phyloP scores from a whole-genome alignment of 768 basidiomycete genomes.

The Hygrophorus russula region DNA sequence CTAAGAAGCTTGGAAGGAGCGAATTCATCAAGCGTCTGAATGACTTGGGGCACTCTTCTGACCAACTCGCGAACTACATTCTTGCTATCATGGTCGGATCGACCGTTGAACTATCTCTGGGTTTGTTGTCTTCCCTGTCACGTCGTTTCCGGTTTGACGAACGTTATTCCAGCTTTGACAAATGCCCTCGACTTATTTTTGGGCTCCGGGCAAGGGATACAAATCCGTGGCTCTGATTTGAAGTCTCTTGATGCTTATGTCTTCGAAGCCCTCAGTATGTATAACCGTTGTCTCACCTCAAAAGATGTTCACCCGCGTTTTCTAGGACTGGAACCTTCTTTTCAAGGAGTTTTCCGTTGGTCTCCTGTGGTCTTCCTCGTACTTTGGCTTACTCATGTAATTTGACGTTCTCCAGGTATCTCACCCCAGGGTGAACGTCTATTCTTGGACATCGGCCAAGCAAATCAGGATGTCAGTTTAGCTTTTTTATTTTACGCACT shows the following conservation, averaged over 20 bases:
- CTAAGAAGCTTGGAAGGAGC: constrained; percentile 34
- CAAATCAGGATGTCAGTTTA: constrained; percentile 44
- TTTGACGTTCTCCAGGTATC: constrained; percentile 28
- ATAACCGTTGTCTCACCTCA: not conserved
- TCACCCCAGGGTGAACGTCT: constrained; percentile 38
- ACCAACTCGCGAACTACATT: constrained; percentile 57
- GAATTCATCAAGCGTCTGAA: constrained; percentile 48
- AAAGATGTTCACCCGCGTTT: constrained; percentile 4
- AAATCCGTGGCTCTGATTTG: constrained; percentile 26
- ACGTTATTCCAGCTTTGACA: constrained; percentile 35
- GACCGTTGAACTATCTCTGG: constrained; percentile 59
- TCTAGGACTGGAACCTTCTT: constrained; percentile 61
- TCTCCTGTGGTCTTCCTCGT: constrained; percentile 4
- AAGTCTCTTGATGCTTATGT: constrained; percentile 42
- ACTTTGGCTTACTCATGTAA: not conserved
- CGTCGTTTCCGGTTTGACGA: constrained; percentile 1
- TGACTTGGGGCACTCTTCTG: constrained; percentile 42
- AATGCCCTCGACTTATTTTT: constrained; percentile 59
- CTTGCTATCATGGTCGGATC: constrained; percentile 60
- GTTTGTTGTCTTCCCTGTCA: constrained; percentile 21
- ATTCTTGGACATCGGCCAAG: constrained; percentile 51
- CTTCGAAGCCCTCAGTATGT: constrained; percentile 61
- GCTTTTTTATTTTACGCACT: not conserved
- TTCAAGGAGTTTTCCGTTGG: constrained; percentile 59
- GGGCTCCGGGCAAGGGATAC: constrained; percentile 30